phyloP scores from a whole-genome alignment of 2,329 filamentous ascomycete species.

The Monilinia polystroma region DNA sequence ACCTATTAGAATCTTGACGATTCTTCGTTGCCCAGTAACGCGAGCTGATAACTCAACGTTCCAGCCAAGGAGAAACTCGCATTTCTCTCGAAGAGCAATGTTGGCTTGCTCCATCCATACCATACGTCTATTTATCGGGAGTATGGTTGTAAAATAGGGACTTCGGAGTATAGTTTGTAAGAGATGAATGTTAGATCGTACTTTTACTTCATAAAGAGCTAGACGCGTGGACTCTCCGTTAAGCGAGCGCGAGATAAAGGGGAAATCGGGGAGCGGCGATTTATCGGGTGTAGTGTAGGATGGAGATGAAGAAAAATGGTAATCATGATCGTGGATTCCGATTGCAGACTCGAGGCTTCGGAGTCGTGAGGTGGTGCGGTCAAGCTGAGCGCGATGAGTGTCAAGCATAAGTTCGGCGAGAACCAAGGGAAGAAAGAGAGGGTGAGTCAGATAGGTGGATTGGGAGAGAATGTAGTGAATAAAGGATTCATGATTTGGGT shows the following conservation, averaged over 20 bases:
- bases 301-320: not conserved
- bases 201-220: slow-evolving; percentile 11
- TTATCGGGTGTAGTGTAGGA: not conserved
- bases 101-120: slow-evolving; percentile 10
- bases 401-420: slow-evolving; percentile 11
- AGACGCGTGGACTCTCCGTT: slow-evolving; percentile 6
- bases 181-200: slow-evolving; percentile 10
- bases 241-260: slow-evolving; percentile 7
- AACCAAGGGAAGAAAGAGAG: slow-evolving; percentile 8
- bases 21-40: slow-evolving; percentile 8
- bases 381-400: slow-evolving; percentile 6
- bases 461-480: slow-evolving; percentile 1
- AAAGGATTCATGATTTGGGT: slow-evolving; percentile 5
- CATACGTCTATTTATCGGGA: not conserved
- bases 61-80: slow-evolving; percentile 8
- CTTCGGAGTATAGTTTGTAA: not conserved
- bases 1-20: slow-evolving; percentile 1
- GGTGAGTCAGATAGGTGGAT: slow-evolving; percentile 13
- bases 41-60: slow-evolving; percentile 10
- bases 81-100: slow-evolving; percentile 9
- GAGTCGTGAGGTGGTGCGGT: not conserved
- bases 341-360: slow-evolving; percentile 10
- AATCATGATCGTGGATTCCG: slow-evolving; percentile 8
- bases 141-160: not conserved
- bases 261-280: not conserved